Percentiles rank a stretch among this genome's conserved stretches.
Evolutionary conservation across 352 stramenopile genomes (phyloP).

Genomic region (Peronospora tabacina): DNA sequence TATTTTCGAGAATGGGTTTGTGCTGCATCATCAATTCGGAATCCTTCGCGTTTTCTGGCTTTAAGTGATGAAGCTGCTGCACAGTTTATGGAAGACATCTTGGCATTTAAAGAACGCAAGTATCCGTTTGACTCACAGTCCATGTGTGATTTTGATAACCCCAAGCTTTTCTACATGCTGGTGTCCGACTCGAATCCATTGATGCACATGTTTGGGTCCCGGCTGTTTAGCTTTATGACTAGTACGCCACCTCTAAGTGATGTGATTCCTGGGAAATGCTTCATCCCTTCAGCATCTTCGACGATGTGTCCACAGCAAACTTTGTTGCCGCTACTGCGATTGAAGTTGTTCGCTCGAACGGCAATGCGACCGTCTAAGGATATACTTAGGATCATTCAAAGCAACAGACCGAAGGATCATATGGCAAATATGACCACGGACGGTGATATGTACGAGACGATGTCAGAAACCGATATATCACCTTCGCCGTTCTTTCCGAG

Average conservation of each 20-base stretch:
- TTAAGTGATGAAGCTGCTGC: slow-evolving; percentile 50
- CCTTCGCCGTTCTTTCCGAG: slow-evolving; percentile 12
- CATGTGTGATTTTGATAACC: slow-evolving; percentile 71
- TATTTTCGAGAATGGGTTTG: slow-evolving; percentile 74
- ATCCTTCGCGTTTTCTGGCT: slow-evolving; percentile 21
- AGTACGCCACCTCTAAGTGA: slow-evolving; percentile 38
- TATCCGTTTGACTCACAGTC: slow-evolving; percentile 67
- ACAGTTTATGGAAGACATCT: slow-evolving; percentile 65
- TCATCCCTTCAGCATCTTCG: slow-evolving; percentile 46
- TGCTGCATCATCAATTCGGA: slow-evolving; percentile 20
- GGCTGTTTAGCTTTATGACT: slow-evolving; percentile 66
- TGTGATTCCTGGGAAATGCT: slow-evolving; percentile 39
- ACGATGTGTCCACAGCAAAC: slow-evolving; percentile 24
- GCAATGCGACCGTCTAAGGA: slow-evolving; percentile 37
- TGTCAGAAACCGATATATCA: slow-evolving; percentile 11
- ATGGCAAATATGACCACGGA: background rate
- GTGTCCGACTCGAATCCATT: slow-evolving; percentile 68
- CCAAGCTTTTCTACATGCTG: slow-evolving; percentile 63
- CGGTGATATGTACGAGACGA: slow-evolving; percentile 5
- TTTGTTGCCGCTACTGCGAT: slow-evolving; percentile 41
- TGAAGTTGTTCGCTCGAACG: slow-evolving; percentile 41
- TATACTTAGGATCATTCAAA: slow-evolving; percentile 35
- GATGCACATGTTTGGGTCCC: slow-evolving; percentile 67
- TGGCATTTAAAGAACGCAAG: slow-evolving; percentile 70
- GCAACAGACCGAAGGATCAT: slow-evolving; percentile 14